Base-by-base conservation (phyloP, 345 rosid genomes). In the Theobroma cacao region DNA sequence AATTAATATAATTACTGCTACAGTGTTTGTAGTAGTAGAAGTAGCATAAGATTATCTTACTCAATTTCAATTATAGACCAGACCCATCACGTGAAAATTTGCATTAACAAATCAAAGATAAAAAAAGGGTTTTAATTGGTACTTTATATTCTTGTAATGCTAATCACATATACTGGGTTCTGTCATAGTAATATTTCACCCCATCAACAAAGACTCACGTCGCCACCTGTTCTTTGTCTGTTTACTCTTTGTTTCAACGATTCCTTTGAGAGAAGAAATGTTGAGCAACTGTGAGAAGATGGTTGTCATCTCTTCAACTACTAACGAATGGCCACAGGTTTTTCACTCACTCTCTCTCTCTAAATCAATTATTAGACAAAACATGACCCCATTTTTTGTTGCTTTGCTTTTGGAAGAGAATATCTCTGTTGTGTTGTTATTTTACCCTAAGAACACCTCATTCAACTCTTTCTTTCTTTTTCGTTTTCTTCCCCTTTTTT, bases 141-240 rank as follows among this genome's bases (percentile, higher is more conserved):
- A 24, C 56, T 63, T n/a, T n/a, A n/a, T n/a, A 5, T 13, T 60
- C 18, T 48, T 78, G 75, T 58, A 65, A 59, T 66, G 22, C 72
- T 67, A 55, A 55, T 47, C 76, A 74, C 67, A 41, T 11, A 53
- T 30, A 9, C 75, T 34, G 34, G 38, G 33, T 30, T 5, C 17
- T 24, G 14, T 24, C 78, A n/a, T 28, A 69, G 20, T 43, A 70
- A 38, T 79, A 75, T 67, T 77, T 79, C 80, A 75, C 43, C 75
- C 77, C 83, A 63, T 76, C 79, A 82, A 87, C 79, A 81, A 76
- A 78, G 87, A 80, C 87, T 81, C 84, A 70, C 78, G 86, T 84
- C 87, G 87, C 88, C 90, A 89, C 90, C 91, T 86, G 88, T 88
- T 86, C 79, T 81, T 89, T 88, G 97, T 90, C 91, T 81, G 82